These are phyloP conservation scores for Gossypium aridum DNA, from an alignment of 441 rosid genomes.

Conservation along the genomic window DNA sequence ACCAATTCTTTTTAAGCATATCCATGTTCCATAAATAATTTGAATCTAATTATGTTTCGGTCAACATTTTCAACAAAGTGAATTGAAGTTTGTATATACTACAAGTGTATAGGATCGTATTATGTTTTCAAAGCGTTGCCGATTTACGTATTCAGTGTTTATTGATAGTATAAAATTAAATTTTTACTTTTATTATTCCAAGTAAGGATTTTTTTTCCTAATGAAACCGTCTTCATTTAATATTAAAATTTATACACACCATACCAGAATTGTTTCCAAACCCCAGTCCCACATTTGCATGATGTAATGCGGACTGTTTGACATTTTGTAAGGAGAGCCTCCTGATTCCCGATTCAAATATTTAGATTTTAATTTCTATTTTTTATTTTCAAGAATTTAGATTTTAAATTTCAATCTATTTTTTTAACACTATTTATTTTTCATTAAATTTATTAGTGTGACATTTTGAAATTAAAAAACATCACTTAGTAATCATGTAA, in stretches of 20 bases:
- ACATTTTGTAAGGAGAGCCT: background rate
- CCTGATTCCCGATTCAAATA: background rate
- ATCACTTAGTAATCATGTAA: no score
- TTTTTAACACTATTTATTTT: no score
- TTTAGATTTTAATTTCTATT: no score
- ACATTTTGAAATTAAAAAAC: no score
- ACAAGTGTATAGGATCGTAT: no score
- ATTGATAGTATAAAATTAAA: background rate
- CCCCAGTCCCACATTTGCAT: background rate
- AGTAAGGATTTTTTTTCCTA: background rate
- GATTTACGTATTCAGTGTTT: no score
- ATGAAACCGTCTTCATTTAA: no score
- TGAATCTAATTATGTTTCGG: background rate
- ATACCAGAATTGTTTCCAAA: background rate
- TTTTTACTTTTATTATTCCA: background rate
- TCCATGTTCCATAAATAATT: background rate
- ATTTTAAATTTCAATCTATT: no score
- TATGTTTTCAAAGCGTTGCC: no score
- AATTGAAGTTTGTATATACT: background rate
- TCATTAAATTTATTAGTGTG: no score
- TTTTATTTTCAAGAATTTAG: no score
- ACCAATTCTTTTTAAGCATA: slow-evolving; percentile 4
- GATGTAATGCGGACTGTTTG: background rate
- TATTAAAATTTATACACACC: background rate
- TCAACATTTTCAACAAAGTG: background rate